These are phyloP conservation scores for Anaeramoeba flamelloides DNA, from an alignment of 78 protist species.

Conservation along the genomic window DNA sequence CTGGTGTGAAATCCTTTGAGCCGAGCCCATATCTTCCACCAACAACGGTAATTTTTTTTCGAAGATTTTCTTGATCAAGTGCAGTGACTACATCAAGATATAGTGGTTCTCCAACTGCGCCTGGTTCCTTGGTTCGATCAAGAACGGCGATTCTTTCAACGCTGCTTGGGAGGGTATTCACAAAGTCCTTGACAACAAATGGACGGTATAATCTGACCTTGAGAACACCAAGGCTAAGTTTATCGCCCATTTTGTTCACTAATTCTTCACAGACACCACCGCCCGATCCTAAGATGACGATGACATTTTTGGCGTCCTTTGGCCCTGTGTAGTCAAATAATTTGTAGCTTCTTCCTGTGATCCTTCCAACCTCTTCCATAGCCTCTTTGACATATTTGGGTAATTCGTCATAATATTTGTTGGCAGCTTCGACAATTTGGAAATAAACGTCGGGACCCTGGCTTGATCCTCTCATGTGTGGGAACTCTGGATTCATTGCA, in stretches of 20 bases:
- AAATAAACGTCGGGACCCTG: constrained; percentile 28
- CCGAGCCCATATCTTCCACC: constrained; percentile 49
- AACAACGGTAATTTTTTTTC: constrained; percentile 2
- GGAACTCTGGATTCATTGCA: constrained; percentile 35
- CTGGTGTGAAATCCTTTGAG: constrained; percentile 48
- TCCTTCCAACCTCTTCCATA: constrained; percentile 23
- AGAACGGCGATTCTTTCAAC: constrained; percentile 31
- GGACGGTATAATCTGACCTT: constrained; percentile 48
- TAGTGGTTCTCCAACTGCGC: constrained; percentile 40
- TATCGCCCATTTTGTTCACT: constrained; percentile 17
- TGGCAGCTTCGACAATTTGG: constrained; percentile 28
- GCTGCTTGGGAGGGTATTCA: constrained; percentile 32
- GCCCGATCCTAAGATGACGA: constrained; percentile 40
- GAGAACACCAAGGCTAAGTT: constrained; percentile 28
- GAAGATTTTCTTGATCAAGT: not conserved
- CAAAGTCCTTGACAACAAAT: constrained; percentile 17
- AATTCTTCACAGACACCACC: constrained; percentile 12
- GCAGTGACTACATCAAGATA: constrained; percentile 30
- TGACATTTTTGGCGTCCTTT: constrained; percentile 31
- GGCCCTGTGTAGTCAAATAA: constrained; percentile 38
- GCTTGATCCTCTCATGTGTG: constrained; percentile 29
- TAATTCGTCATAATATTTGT: constrained; percentile 11
- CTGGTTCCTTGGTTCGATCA: constrained; percentile 37
- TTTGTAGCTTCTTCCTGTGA: constrained; percentile 27
- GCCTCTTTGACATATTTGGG: constrained; percentile 25